Evolutionary conservation across 1,284 basidiomycete species (phyloP), one percentile per base, ranked within the genome.

Genomic region (Tylopilus microsporus): DNA sequence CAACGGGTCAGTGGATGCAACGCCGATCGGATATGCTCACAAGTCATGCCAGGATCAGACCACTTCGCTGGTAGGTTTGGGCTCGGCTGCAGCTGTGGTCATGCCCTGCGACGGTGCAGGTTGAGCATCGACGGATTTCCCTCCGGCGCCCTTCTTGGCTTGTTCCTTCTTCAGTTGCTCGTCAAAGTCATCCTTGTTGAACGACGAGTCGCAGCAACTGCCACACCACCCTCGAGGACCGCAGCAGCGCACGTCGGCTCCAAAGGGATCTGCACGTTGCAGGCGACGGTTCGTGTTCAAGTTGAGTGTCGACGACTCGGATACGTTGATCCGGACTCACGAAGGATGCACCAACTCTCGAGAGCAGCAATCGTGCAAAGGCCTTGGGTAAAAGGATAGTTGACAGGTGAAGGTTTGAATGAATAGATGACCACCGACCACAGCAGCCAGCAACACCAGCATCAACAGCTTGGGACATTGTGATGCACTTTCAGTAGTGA

Each of bases 131-230:
- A 70, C 55, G 18, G 62, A 58, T 46, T 52, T 47, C 30, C 56
- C 43, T 34, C 49, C 41, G 48, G 57, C 50, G 12, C 49, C 53
- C 19, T 60, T 58, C 46, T 58, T 66, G 49, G 62, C 62, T 53
- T 58, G 68, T 19, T 66, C 62, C 55, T 54, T 63, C 49, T 60
- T 71, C 59, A 71, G 16, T 37, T 60, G 69, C 47, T 73, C 71
- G 39, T 74, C 71, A 53, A 73, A 67, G 54, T 63, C 60, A 46
- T 74, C 70, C 13, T 63, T 34, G 55, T 74, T 47, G 56, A 74
- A 74, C 32, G 68, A 67, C 15, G 64, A 62, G 21, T 70, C 61
- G 18, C 54, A 71, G 45, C 72, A 73, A 48, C 65, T 61, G 19
- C 63, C 61, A 45, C 71, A 71, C 43, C 68, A 73, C 12, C 69